These are phyloP conservation scores for Lactifluus volemus DNA, from an alignment of 768 basidiomycete genomes.

Conservation along the genomic window DNA sequence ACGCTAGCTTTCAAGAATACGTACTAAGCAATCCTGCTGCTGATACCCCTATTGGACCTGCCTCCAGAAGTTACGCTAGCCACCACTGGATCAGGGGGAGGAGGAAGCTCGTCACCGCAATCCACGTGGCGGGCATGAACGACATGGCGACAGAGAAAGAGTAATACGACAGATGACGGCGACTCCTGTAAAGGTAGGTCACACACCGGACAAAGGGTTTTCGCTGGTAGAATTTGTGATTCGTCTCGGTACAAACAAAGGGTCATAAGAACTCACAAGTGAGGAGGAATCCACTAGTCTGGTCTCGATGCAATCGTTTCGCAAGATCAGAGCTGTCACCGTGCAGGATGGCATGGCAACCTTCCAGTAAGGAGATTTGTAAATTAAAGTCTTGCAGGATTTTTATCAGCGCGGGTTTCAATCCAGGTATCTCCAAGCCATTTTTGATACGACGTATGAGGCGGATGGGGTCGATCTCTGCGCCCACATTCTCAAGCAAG, in stretches of 20 bases:
- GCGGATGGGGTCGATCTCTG: slow-evolving; percentile 91
- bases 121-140: slow-evolving; percentile 74
- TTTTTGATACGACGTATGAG: slow-evolving; percentile 93
- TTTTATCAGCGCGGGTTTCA: slow-evolving; percentile 92
- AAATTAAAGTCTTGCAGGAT: slow-evolving; percentile 95
- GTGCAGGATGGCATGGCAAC: slow-evolving; percentile 80
- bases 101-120: slow-evolving; percentile 55
- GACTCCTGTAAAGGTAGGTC: slow-evolving; percentile 44
- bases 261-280: slow-evolving; percentile 44
- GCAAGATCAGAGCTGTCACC: slow-evolving; percentile 75
- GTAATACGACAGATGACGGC: slow-evolving; percentile 51
- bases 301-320: slow-evolving; percentile 57
- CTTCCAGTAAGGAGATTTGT: slow-evolving; percentile 87
- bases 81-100: slow-evolving; percentile 46
- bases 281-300: slow-evolving; percentile 73
- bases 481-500: slow-evolving; percentile 89
- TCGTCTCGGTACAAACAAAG: not conserved
- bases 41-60: slow-evolving; percentile 38
- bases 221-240: slow-evolving; percentile 35
- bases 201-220: slow-evolving; percentile 62
- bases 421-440: slow-evolving; percentile 90
- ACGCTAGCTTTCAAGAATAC: not conserved
- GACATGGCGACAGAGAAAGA: slow-evolving; percentile 84
- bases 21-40: slow-evolving; percentile 75
- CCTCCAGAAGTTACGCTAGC: slow-evolving; percentile 36